These are phyloP conservation scores for Pontederia crassipes DNA, from an alignment of 176 grass and related monocot genomes.

Conservation along the genomic window DNA sequence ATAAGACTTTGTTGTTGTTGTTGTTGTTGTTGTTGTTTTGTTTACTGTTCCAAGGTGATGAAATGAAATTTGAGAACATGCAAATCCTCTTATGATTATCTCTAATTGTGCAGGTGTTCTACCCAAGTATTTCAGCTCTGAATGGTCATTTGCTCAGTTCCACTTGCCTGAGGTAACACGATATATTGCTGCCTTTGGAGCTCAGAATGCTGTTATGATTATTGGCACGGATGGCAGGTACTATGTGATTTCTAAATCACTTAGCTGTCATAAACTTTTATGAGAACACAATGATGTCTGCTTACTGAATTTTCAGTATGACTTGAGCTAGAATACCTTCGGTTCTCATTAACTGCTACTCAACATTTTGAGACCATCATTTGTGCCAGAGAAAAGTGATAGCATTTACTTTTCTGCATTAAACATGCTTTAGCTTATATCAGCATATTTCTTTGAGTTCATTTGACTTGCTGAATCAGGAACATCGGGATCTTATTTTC, in stretches of 20 bases:
- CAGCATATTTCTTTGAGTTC: no score
- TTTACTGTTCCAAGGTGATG: neutral
- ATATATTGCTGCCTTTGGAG: slow-evolving; percentile 80
- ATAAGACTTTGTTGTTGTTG: no score
- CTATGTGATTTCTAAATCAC: neutral
- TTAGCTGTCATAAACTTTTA: slow-evolving; percentile 3
- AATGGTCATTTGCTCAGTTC: slow-evolving; percentile 97
- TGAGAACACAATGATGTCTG: neutral
- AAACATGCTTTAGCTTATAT: no score
- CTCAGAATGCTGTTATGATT: slow-evolving; percentile 74
- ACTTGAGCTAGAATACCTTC: no score
- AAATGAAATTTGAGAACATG: neutral
- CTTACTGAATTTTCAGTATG: no score
- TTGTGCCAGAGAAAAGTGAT: no score
- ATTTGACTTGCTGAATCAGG: no score
- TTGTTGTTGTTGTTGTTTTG: no score
- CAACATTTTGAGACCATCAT: no score
- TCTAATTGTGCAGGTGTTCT: slow-evolving; percentile 40
- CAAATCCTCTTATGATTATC: neutral
- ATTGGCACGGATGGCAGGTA: slow-evolving; percentile 98
- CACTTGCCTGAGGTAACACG: slow-evolving; percentile 80
- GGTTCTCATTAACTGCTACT: no score
- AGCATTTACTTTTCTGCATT: no score
- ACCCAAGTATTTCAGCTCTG: slow-evolving; percentile 89
- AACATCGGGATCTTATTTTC: no score